These are phyloP conservation scores for Castanospermum australe DNA, from an alignment of 306 rosid genomes.

Conservation along the genomic window DNA sequence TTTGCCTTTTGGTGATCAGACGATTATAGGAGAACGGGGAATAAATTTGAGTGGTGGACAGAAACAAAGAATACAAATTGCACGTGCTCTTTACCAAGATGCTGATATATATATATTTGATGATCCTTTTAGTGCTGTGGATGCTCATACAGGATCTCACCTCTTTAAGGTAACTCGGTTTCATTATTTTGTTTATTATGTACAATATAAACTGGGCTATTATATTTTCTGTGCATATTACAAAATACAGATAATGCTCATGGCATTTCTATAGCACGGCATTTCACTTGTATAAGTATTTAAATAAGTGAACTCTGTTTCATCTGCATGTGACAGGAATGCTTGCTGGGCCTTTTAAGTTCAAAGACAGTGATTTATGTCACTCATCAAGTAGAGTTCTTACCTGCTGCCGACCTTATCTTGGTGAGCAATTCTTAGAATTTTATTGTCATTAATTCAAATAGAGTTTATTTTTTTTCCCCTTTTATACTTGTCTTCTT, in stretches of 20 bases:
- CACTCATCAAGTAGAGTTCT: constrained; percentile 84
- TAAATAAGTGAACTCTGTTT: background rate
- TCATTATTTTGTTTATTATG: constrained; percentile 1
- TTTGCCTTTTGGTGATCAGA: constrained; percentile 82
- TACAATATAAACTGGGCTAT: background rate
- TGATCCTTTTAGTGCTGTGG: constrained; percentile 94
- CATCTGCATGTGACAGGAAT: constrained; percentile 47
- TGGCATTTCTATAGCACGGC: background rate
- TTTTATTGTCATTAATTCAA: background rate
- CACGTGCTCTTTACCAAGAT: constrained; percentile 82
- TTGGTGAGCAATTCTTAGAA: constrained; percentile 41
- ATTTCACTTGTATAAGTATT: background rate
- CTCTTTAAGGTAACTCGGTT: constrained; percentile 61
- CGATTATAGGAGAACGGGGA: constrained; percentile 88
- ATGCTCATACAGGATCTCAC: constrained; percentile 95
- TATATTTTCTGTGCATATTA: background rate
- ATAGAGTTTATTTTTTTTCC: background rate
- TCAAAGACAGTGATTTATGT: constrained; percentile 70
- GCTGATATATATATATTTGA: constrained; percentile 88
- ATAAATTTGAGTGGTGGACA: constrained; percentile 98
- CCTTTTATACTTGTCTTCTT: background rate
- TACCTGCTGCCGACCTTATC: constrained; percentile 69
- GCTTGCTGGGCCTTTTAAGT: constrained; percentile 55
- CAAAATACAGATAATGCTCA: background rate
- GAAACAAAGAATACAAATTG: constrained; percentile 88